Conservation (phyloP, 352 stramenopile species). For the Phytophthora parvispora region DNA sequence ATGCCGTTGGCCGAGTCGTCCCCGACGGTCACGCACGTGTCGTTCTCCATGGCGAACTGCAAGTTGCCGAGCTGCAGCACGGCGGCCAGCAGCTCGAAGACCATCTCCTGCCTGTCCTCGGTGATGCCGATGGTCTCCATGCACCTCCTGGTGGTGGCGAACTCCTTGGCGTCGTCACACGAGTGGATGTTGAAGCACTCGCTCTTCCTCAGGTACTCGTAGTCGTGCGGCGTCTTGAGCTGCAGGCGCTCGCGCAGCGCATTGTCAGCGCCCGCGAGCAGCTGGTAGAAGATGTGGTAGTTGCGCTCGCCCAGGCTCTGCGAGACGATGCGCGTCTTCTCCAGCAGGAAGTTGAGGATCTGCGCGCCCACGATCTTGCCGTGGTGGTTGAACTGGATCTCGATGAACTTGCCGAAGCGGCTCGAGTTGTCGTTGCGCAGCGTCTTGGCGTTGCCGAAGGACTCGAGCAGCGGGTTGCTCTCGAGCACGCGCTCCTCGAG, state of each 20-base stretch:
- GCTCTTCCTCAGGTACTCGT: constrained; percentile 91
- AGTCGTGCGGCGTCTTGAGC: constrained; percentile 81
- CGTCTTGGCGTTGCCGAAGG: constrained; percentile 95
- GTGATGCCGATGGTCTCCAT: constrained; percentile 93
- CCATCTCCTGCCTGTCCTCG: constrained; percentile 76
- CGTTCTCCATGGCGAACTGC: constrained; percentile 87
- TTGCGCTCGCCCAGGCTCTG: constrained; percentile 95
- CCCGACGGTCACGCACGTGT: constrained; percentile 71
- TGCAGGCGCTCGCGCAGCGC: constrained; percentile 71
- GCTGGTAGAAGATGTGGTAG: constrained; percentile 99
- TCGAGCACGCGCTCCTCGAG: constrained; percentile 90
- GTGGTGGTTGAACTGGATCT: constrained; percentile 96
- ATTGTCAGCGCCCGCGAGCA: constrained; percentile 85
- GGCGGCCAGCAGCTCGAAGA: constrained; percentile 90
- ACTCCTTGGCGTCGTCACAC: constrained; percentile 85
- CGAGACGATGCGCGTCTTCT: constrained; percentile 93
- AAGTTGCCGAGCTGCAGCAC: constrained; percentile 92
- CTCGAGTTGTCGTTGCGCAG: constrained; percentile 98
- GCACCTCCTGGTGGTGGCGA: constrained; percentile 83
- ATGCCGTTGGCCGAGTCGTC: constrained; percentile 60
- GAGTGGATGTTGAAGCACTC: constrained; percentile 87
- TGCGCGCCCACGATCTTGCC: constrained; percentile 92
- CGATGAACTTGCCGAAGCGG: constrained; percentile 98
- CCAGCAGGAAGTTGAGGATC: constrained; percentile 93
- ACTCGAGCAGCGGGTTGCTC: constrained; percentile 91